phyloP scores from a whole-genome alignment of 306 rosid species.

The Acmispon strigosus region DNA sequence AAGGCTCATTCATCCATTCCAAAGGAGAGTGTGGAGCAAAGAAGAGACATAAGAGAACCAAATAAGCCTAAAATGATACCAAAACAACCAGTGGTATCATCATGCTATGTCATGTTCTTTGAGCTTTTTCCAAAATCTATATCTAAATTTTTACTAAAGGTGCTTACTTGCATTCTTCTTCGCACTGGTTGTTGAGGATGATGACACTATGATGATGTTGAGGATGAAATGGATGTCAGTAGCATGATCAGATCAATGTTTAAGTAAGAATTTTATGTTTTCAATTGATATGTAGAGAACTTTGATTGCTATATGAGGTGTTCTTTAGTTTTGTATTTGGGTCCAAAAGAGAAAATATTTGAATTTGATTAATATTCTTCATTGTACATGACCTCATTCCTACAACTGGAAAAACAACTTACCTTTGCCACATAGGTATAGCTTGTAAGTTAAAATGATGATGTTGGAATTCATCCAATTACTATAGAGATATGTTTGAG shows the following conservation, averaged over 20 bases:
- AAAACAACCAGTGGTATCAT: conserved; percentile 41
- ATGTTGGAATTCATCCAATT: background rate
- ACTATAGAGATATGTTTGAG: background rate
- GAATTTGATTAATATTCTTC: no score
- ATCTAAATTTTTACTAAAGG: background rate
- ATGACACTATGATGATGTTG: conserved; percentile 42
- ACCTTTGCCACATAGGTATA: background rate
- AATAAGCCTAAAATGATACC: conserved; percentile 41
- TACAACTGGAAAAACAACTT: background rate
- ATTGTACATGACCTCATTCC: background rate
- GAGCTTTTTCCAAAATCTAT: background rate
- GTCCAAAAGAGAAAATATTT: background rate
- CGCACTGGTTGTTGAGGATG: no score
- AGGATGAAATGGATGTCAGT: conserved; percentile 32
- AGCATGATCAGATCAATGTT: conserved; percentile 58
- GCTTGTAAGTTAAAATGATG: background rate
- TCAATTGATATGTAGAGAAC: background rate
- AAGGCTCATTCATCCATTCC: conserved; percentile 35
- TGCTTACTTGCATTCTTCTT: no score
- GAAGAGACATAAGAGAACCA: conserved; percentile 37
- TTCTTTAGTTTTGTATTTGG: background rate
- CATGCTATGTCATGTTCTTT: conserved; percentile 10
- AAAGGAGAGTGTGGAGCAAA: conserved; percentile 31
- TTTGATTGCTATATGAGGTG: background rate
- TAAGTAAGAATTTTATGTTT: conserved; percentile 28